Conservation (phyloP, 177 flowering plant genomes). For the Vitis hybrid region DNA sequence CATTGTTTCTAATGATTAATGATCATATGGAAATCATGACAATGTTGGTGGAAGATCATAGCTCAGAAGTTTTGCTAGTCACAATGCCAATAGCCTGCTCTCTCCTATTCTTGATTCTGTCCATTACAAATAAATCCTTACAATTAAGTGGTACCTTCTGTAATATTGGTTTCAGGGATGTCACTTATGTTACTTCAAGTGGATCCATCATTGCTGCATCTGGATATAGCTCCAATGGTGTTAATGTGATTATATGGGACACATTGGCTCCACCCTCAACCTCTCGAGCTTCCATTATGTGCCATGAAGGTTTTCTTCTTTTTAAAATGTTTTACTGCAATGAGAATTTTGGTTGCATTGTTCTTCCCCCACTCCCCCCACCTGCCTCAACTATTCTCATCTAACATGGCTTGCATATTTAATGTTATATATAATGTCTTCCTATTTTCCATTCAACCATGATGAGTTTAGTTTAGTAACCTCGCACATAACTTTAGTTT, state of each 20-base stretch:
- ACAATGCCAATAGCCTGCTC: background rate
- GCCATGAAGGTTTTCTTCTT: slow-evolving; percentile 81
- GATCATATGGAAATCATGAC: too few species aligned
- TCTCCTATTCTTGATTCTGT: background rate
- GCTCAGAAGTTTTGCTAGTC: background rate
- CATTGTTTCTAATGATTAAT: too few species aligned
- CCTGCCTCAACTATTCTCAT: too few species aligned
- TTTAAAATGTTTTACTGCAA: too few species aligned
- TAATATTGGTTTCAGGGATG: slow-evolving; percentile 62
- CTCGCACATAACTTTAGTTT: too few species aligned
- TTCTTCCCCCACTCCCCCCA: too few species aligned
- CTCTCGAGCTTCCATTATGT: slow-evolving; percentile 83
- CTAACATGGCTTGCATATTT: too few species aligned
- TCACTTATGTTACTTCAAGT: slow-evolving; percentile 73
- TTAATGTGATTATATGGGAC: slow-evolving; percentile 94
- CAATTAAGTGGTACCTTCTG: background rate
- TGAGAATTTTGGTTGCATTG: too few species aligned
- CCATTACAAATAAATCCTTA: too few species aligned
- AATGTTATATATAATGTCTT: too few species aligned
- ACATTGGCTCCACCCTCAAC: slow-evolving; percentile 87
- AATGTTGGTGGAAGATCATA: background rate
- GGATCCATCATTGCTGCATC: slow-evolving; percentile 93
- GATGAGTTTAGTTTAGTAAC: too few species aligned
- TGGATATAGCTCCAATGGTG: slow-evolving; percentile 71
- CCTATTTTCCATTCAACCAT: too few species aligned